Base-by-base conservation (phyloP, 495 filamentous ascomycete species). In the Coniosporium apollinis region DNA sequence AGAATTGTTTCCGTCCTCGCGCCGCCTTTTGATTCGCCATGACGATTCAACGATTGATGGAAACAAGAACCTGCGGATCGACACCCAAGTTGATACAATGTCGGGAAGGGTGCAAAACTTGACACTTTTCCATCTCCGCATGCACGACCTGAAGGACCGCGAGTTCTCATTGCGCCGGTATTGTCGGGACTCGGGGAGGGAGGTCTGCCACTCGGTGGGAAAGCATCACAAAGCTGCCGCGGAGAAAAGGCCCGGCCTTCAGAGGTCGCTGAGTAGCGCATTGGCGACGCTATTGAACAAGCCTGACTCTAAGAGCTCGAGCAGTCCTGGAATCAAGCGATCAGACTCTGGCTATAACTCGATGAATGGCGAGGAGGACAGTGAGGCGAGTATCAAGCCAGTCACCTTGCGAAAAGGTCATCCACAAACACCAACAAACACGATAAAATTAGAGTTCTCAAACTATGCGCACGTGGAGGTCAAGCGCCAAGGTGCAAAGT, bases 391-490 rank as follows among this genome's bases (percentile, higher is more conserved):
- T 22, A 53, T 29, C 39, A 51, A 18, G 42, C 59, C 37, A 38
- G 45, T 46, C 55, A 22, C 46, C 55, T 30, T 59, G 57, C 47
- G 44, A 18, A 44, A 49, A 19, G 35, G 31, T 16, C 45, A 38
- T 26, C 42, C 41, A 3, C 31, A 66, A 57, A 41, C 61, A 38
- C 62, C 62, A 24, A 76, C 70, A 32, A 87, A 93, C 49, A 79
- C 67, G 26, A 79, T 79, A 44, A 78, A 82, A 52, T 67, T 97
- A 22, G 87, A 96, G 48, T 97, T 94, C 54, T 89, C 83, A 37
- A 97, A 97, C 59, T 97, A 97, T 51, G 89, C 89, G 7, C 84
- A 89, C 49, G 74, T 94, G 19, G 81, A 93, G 42, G 60, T 97
- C 37, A 73, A 66, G 42, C 69, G 83, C 22, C 67, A 72, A 28